Evolutionary conservation across 2,329 filamentous ascomycete species (phyloP).

Genomic region (Neonectria magnoliae): DNA sequence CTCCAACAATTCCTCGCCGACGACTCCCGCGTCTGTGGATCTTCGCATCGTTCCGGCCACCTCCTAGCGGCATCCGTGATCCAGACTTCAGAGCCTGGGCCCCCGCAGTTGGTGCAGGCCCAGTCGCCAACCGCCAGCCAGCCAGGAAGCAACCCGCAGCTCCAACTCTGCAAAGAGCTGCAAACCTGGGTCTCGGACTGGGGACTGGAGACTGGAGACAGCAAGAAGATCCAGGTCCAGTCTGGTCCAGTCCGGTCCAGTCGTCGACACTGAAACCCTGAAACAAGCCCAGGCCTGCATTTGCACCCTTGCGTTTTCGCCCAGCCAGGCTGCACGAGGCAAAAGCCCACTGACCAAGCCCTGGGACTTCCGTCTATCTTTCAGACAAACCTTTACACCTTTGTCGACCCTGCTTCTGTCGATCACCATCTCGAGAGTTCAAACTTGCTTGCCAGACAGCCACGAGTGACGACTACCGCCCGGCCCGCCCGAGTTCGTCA

Average conservation of each 20-base stretch:
- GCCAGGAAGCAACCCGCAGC: constrained; percentile 5
- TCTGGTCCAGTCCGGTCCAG: neutral
- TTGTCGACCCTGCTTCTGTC: neutral
- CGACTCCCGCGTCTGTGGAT: constrained; percentile 13
- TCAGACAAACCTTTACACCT: constrained; percentile 1
- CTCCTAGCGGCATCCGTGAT: constrained; percentile 7
- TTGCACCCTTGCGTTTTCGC: too few species aligned
- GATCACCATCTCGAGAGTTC: neutral
- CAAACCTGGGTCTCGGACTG: neutral
- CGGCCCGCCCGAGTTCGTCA: constrained; percentile 7
- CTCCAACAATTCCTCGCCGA: neutral
- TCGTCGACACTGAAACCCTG: neutral
- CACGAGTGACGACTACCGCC: constrained; percentile 1
- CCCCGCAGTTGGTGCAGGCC: constrained; percentile 5
- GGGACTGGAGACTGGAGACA: neutral
- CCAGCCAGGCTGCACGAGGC: neutral
- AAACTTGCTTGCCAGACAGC: neutral
- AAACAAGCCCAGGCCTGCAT: neutral
- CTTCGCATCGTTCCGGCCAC: constrained; percentile 15
- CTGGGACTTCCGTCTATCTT: neutral
- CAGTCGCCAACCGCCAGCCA: neutral
- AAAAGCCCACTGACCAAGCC: neutral
- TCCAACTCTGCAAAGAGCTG: neutral
- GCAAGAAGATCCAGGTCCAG: neutral
- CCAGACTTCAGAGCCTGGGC: neutral